Base-by-base conservation (phyloP, 2,329 filamentous ascomycete species). In the Beauveria asiatica region DNA sequence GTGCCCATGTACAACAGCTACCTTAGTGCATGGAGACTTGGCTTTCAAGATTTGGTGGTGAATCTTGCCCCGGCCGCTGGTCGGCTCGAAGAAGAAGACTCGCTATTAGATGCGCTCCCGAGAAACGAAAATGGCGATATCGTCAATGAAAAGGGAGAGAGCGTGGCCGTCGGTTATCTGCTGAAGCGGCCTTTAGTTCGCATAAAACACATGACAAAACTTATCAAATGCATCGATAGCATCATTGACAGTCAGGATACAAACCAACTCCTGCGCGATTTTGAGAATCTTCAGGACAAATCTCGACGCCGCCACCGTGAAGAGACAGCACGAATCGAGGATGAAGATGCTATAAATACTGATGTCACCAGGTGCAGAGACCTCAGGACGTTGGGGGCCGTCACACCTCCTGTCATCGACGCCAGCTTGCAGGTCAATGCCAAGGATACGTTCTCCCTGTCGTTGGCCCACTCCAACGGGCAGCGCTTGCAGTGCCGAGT, bases 11-110 rank as follows among this genome's bases (percentile, higher is more conserved):
- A 99, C 70, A 80, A 85, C 62, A 87, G 90, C 68, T 99, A 97
- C 70, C 80, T 97, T 37, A 85, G 85, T 68, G 86, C 88, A 8
- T 99, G 94, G 94, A 83, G 92, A 33, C 81, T 97, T 52, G 94
- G 94, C 0, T 99, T 97, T 72, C 89, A 96, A 68, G 92, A 96
- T 70, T 85, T 99, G 21, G 86, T 97, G 54, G 90, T 99, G 67
- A 97, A 96, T 70, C 83, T 97, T 39, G 92, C 91, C 1, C 89
- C 91, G 8, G 83, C 85, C 5, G 74, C 75, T 1, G 76, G 75
- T 17, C 67, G 67, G 1, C 68, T 72, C 1, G 84, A 87, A 39
- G 84, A 87, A 52, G 79, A 84, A 44, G 80, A 85, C 64, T 84
- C 83, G 1, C 73, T 85, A 1, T 70, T 86, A 57, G 78, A 83